Evolutionary conservation across 768 basidiomycete genomes (phyloP), one percentile per base, ranked within the genome.

Genomic region (Boletellus emodensis): DNA sequence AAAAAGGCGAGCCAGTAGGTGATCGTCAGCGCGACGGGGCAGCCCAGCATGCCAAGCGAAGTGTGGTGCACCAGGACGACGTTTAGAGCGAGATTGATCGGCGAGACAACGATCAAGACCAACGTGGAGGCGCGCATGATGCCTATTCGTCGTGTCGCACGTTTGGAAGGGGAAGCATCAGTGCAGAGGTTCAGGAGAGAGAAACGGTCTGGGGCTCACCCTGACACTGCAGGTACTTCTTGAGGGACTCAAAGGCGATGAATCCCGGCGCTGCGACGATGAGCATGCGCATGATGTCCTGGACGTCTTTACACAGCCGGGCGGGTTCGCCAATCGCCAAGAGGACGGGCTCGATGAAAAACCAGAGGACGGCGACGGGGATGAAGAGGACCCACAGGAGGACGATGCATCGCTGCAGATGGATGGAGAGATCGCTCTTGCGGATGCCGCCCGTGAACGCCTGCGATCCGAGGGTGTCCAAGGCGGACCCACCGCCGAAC

Each of bases 171-270:
- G 30, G 30, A 30, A 30, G 30, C 30, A 7, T 30, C 9, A 30
- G 9, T 10, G 1, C 30, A 10, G 11, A 12, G 10, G 20, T 4
- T 18, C 40, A 13, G 2, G 15, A 36, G 13, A 36, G 13, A 17
- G 8, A 22, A 44, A 8, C 5, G 20, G 11, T 40, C 26, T 1
- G 9, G 3, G 37, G 50, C 72, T 54, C 50, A 84, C 85, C 87
- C 73, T 90, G 86, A 51, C 85, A 87, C 60, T 88, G 87, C 22
- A 90, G 64, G 64, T 87, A 90, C 66, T 86, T 89, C 65, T 89
- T 89, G 57, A 88, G 70, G 49, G 80, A 82, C 63, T 90, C 85
- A 50, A 87, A 87, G 2, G 79, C 85, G 57, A 87, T 80, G 60
- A 87, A 87, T 2, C 79, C 87, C 0, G 88, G 88, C 0, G 82